Base-by-base conservation (phyloP, 1,139 yeast genomes). In the Meyerozyma athensensis region DNA sequence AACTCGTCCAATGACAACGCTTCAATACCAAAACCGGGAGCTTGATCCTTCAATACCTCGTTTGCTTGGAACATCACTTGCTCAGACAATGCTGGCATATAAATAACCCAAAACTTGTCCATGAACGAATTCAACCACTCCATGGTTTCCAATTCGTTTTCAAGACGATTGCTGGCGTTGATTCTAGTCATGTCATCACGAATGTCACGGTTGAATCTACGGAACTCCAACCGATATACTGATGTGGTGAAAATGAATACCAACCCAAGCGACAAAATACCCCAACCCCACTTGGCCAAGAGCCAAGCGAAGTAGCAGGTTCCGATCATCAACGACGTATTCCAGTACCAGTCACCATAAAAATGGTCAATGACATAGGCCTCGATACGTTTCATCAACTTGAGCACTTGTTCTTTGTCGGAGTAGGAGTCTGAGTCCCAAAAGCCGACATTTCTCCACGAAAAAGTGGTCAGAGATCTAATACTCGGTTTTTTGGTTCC, bases 1-100 rank as follows among this genome's bases (percentile, higher is more conserved):
- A 85, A 85, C 54, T 83, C 85, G 44, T 83, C 89, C 49, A 85
- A 65, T 2, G 84, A 68, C 40, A 85, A 58, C 7, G 79, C 80
- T 43, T 82, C 89, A 50, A 85, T 83, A 54, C 92, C 92, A 53
- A 77, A 80, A 30, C 94, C 94, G 13, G 94, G 92, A 10, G 84
- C 86, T 46, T 79, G 78, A 51, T 77, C 89, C 40, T 79, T 76
- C 55, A 85, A 63, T 20, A 74, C 68, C 31, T 77, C 79, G 50
- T 82, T 83, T 13, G 86, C 82, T 51, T 74, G 77, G 38, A 71
- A 74, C 61, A 78, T 72, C 20, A 84, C 92, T 57, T 77, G 79
- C 50, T 82, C 86, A n/a, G 87, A 80, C 39, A 85, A 65, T 1
- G 86, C 86, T 30, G 92, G 92, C 95, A 85, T 84, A 50, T 84